These are phyloP conservation scores for Aphanoascus verrucosus DNA, from an alignment of 2,329 filamentous ascomycete genomes.

Conservation along the genomic window DNA sequence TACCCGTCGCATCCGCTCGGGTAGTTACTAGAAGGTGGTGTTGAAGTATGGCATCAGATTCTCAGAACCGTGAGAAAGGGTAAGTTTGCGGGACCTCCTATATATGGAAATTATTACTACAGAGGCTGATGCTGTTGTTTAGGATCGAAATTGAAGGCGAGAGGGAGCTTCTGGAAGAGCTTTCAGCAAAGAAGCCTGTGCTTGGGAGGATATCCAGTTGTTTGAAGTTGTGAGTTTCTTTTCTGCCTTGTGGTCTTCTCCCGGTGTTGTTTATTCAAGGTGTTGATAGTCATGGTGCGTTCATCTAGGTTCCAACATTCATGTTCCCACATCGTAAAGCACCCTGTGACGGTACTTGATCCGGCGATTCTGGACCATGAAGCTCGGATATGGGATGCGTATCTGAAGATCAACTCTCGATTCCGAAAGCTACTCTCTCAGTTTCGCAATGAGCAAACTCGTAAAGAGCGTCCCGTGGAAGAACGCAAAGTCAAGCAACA, in stretches of 20 bases:
- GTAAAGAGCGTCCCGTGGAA: conserved; percentile 47
- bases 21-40: not conserved
- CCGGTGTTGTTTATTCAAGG: not conserved
- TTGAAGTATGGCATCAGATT: conserved; percentile 9
- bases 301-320: conserved; percentile 55
- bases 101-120: not conserved
- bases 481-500: conserved; percentile 69
- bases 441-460: conserved; percentile 36
- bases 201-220: conserved; percentile 42
- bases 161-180: conserved; percentile 38
- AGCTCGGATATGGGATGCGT: conserved; percentile 63
- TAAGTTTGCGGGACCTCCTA: not conserved
- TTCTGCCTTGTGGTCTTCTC: not conserved
- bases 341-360: conserved; percentile 35
- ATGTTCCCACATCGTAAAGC: conserved; percentile 59
- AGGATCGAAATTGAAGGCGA: conserved; percentile 32
- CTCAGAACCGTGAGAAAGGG: conserved; percentile 1
- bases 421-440: conserved; percentile 60
- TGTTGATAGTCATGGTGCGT: not conserved
- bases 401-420: conserved; percentile 64
- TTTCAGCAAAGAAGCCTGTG: conserved; percentile 41
- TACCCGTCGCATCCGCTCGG: not conserved
- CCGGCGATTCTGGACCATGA: conserved; percentile 45
- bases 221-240: conserved; percentile 19
- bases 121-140: not conserved